These are phyloP conservation scores for Sphaerulina populicola DNA, from an alignment of 2,329 filamentous ascomycete species.

Conservation along the genomic window DNA sequence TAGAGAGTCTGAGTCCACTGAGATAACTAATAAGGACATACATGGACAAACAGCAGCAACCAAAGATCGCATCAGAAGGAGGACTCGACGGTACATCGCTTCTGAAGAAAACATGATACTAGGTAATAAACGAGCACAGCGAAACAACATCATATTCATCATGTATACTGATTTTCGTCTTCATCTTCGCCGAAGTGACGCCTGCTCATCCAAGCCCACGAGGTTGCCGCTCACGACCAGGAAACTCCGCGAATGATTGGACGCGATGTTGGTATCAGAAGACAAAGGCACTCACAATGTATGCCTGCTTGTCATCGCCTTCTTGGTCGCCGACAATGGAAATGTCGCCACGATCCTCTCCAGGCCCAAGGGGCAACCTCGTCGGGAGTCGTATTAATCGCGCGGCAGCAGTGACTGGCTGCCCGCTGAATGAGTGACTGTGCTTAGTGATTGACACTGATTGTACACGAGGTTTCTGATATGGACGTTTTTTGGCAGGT, in stretches of 20 bases:
- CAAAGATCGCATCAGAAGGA: not conserved
- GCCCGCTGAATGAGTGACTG: not conserved
- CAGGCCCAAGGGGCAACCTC: no score
- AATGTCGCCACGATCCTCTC: no score
- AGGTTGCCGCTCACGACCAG: no score
- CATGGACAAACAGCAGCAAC: no score
- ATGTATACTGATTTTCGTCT: not conserved
- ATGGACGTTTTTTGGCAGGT: not conserved
- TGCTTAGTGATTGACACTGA: not conserved
- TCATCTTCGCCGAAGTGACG: not conserved
- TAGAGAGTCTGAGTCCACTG: no score
- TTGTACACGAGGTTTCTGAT: not conserved
- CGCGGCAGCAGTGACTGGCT: no score
- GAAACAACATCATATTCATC: not conserved
- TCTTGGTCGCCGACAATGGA: not conserved
- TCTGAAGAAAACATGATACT: no score
- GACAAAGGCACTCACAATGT: not conserved
- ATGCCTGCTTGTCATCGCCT: not conserved
- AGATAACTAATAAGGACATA: no score
- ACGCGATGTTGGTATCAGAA: not conserved
- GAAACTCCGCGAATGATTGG: not conserved
- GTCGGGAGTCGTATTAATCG: no score
- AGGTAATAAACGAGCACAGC: not conserved
- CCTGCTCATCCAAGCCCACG: not conserved
- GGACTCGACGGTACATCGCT: no score